Conservation (phyloP, 306 rosid species). For the Fragaria nilgerrensis region DNA sequence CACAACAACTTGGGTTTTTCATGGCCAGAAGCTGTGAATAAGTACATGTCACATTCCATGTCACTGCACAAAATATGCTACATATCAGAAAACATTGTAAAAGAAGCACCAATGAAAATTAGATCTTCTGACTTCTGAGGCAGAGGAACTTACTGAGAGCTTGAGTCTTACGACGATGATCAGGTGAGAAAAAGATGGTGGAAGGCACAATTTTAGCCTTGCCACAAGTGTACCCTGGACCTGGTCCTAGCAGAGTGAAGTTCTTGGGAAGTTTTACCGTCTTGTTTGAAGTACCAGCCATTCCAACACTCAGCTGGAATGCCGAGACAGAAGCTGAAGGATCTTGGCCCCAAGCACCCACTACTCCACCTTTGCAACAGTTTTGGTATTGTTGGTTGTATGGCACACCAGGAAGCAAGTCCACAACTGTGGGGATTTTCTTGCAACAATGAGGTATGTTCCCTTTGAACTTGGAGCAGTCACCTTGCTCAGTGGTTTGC, state of each 20-base stretch:
- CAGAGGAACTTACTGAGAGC: conserved; percentile 65
- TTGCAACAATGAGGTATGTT: conserved; percentile 84
- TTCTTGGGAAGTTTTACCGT: conserved; percentile 84
- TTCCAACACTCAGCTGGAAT: conserved; percentile 83
- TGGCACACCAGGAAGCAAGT: conserved; percentile 90
- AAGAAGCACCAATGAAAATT: background rate
- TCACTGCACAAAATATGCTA: conserved; percentile 55
- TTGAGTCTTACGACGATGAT: conserved; percentile 82
- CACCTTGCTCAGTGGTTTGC: conserved; percentile 93
- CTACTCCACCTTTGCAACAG: conserved; percentile 94
- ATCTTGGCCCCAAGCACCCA: conserved; percentile 92
- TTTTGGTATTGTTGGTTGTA: conserved; percentile 86
- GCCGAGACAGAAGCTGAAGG: conserved; percentile 74
- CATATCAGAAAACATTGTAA: background rate
- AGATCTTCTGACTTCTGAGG: background rate
- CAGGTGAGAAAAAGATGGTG: conserved; percentile 65
- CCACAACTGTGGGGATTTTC: conserved; percentile 76
- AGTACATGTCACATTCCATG: conserved; percentile 97
- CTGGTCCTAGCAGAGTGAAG: conserved; percentile 84
- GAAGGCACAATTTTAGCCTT: conserved; percentile 86
- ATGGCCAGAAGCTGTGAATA: conserved; percentile 84
- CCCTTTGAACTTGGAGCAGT: conserved; percentile 87
- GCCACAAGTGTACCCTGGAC: conserved; percentile 93
- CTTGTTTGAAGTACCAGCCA: conserved; percentile 76
- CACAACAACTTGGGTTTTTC: conserved; percentile 80